Percentiles rank a stretch among this genome's conserved stretches.
Conservation (phyloP, 208 protist species). For the Trypanosoma cruzi region DNA sequence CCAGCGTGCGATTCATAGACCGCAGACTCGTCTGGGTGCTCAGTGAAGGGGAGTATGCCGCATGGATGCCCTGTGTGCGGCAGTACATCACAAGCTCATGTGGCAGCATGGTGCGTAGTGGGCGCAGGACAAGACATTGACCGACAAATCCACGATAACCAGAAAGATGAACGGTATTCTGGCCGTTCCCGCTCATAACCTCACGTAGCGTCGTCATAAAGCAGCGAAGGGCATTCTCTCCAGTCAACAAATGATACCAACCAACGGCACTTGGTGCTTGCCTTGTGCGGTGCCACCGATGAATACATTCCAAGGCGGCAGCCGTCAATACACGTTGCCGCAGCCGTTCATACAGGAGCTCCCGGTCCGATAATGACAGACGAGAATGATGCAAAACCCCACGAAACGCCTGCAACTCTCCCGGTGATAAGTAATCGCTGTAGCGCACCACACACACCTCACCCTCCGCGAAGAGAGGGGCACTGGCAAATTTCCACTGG, state of each 20-base stretch:
- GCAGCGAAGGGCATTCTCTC: constrained; percentile 59
- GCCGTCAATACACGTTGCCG: constrained; percentile 42
- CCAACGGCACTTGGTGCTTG: neutral
- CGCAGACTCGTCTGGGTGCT: constrained; percentile 43
- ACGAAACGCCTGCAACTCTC: constrained; percentile 35
- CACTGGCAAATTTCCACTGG: constrained; percentile 27
- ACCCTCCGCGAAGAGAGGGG: constrained; percentile 35
- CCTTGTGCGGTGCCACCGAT: constrained; percentile 19
- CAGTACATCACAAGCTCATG: constrained; percentile 69
- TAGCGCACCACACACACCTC: constrained; percentile 63
- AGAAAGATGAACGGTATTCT: constrained; percentile 40
- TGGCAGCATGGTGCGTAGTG: constrained; percentile 64
- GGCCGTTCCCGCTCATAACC: constrained; percentile 56
- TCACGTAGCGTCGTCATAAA: constrained; percentile 47
- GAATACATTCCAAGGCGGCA: constrained; percentile 31
- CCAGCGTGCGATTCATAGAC: constrained; percentile 59
- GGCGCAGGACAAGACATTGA: constrained; percentile 54
- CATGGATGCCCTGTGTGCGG: constrained; percentile 44
- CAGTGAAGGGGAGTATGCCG: constrained; percentile 57
- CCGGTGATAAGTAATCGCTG: constrained; percentile 47
- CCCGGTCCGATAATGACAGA: constrained; percentile 54
- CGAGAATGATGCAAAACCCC: constrained; percentile 45
- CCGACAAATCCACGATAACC: constrained; percentile 44
- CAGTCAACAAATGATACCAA: constrained; percentile 54
- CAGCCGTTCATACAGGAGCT: constrained; percentile 54